Percentiles rank a stretch among this genome's conserved stretches.
phyloP scores from a whole-genome alignment of 192 early-diverging fungal genomes.

The Coemansia umbellata region DNA sequence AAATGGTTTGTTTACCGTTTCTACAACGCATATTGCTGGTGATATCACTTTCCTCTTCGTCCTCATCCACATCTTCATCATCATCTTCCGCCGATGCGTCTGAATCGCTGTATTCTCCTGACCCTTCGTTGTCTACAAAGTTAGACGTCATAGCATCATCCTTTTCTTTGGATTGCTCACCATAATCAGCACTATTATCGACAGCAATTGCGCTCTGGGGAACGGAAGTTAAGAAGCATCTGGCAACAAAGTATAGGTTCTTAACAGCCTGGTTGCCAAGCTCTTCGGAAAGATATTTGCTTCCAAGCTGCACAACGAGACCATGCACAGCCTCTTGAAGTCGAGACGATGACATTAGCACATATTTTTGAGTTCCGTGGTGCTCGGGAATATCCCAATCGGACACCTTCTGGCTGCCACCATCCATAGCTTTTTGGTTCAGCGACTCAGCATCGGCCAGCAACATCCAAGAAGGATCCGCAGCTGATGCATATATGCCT shows the following conservation, averaged over 20 bases:
- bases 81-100: conserved; percentile 10
- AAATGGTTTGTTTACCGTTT: conserved; percentile 8
- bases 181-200: conserved; percentile 13
- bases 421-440: background rate
- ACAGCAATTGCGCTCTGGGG: conserved; percentile 4
- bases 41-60: conserved; percentile 15
- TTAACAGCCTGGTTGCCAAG: conserved; percentile 87
- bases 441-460: conserved; percentile 10
- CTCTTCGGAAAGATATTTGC: conserved; percentile 64
- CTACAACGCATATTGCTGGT: no score
- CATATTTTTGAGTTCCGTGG: conserved; percentile 19
- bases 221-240: conserved; percentile 55
- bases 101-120: conserved; percentile 13
- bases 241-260: conserved; percentile 90
- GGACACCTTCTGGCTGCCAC: background rate
- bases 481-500: conserved; percentile 71
- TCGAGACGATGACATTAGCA: conserved; percentile 25
- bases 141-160: no score
- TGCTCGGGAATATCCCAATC: conserved; percentile 34
- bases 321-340: conserved; percentile 55
- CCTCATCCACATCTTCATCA: conserved; percentile 46
- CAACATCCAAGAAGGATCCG: conserved; percentile 56
- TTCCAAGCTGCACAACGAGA: conserved; percentile 64
- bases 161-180: conserved; percentile 22
- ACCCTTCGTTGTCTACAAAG: background rate